Evolutionary conservation across 139 green algal species (phyloP).

Genomic region (Mesostigma viride): DNA sequence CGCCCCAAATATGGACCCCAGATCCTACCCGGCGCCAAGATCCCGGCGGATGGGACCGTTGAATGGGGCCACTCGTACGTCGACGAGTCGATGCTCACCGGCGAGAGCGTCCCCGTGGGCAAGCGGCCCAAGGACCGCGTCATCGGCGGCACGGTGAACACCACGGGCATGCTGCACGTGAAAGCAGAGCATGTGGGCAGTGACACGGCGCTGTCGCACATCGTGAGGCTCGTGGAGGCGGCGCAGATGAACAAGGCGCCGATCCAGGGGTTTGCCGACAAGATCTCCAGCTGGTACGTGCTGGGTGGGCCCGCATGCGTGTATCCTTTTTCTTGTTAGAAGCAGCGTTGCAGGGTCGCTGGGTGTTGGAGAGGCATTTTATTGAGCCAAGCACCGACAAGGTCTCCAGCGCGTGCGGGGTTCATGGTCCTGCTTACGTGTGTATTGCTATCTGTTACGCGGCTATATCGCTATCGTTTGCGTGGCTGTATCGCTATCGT

Average conservation of each 20-base stretch:
- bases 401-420: too few relatives aligned
- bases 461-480: too few relatives aligned
- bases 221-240: conserved; percentile 84
- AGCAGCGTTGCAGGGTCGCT: too few relatives aligned
- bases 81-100: conserved; percentile 96
- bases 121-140: conserved; percentile 57
- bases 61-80: conserved; percentile 57
- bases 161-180: conserved; percentile 47
- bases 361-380: too few relatives aligned
- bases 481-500: too few relatives aligned
- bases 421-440: too few relatives aligned
- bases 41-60: conserved; percentile 79
- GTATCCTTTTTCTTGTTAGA: too few relatives aligned
- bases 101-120: conserved; percentile 62
- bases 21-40: conserved; percentile 52
- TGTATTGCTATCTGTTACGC: too few relatives aligned
- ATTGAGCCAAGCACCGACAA: too few relatives aligned
- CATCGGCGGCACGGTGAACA: conserved; percentile 87
- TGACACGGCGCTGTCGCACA: conserved; percentile 52
- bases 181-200: conserved; percentile 28
- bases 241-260: conserved; percentile 93
- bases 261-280: conserved; percentile 50
- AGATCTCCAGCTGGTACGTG: too few relatives aligned
- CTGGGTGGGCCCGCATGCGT: too few relatives aligned
- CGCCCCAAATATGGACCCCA: too few relatives aligned